These are phyloP conservation scores for Sanguinoderma infundibulare DNA, from an alignment of 1,284 basidiomycete genomes.

Conservation along the genomic window DNA sequence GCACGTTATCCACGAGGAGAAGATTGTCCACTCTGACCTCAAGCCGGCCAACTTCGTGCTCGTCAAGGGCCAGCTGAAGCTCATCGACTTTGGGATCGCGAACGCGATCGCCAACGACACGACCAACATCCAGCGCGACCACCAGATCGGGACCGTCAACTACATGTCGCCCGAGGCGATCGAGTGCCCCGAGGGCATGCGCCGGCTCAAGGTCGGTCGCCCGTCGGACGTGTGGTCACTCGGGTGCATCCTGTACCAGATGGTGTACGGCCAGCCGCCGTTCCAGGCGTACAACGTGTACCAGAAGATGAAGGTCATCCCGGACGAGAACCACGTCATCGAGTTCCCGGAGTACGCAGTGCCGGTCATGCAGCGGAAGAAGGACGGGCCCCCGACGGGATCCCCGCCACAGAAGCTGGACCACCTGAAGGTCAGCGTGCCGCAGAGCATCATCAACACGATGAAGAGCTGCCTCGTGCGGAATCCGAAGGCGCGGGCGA, in stretches of 20 bases:
- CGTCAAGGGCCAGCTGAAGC: slow-evolving; percentile 89
- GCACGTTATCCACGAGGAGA: slow-evolving; percentile 93
- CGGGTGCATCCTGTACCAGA: slow-evolving; percentile 97
- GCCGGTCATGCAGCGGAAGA: slow-evolving; percentile 36
- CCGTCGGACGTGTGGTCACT: slow-evolving; percentile 97
- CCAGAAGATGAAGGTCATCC: slow-evolving; percentile 89
- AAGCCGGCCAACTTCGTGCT: slow-evolving; percentile 97
- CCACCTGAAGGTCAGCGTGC: slow-evolving; percentile 67
- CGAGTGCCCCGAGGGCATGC: slow-evolving; percentile 78
- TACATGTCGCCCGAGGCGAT: slow-evolving; percentile 97
- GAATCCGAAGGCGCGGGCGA: slow-evolving; percentile 76
- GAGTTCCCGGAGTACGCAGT: slow-evolving; percentile 72
- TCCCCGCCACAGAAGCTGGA: slow-evolving; percentile 61
- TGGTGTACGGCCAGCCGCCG: slow-evolving; percentile 95
- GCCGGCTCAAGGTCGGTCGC: slow-evolving; percentile 81
- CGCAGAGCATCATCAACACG: slow-evolving; percentile 69
- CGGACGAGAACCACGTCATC: slow-evolving; percentile 73
- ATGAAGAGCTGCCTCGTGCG: slow-evolving; percentile 79
- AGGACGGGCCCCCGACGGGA: slow-evolving; percentile 3
- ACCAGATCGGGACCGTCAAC: slow-evolving; percentile 94
- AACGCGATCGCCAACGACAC: slow-evolving; percentile 98
- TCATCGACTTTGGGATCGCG: slow-evolving; percentile 97
- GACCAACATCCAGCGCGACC: slow-evolving; percentile 94
- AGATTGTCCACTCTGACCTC: slow-evolving; percentile 95
- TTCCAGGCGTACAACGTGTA: slow-evolving; percentile 86